Base-by-base conservation (phyloP, 2,329 filamentous ascomycete genomes). In the Cordyceps militaris region DNA sequence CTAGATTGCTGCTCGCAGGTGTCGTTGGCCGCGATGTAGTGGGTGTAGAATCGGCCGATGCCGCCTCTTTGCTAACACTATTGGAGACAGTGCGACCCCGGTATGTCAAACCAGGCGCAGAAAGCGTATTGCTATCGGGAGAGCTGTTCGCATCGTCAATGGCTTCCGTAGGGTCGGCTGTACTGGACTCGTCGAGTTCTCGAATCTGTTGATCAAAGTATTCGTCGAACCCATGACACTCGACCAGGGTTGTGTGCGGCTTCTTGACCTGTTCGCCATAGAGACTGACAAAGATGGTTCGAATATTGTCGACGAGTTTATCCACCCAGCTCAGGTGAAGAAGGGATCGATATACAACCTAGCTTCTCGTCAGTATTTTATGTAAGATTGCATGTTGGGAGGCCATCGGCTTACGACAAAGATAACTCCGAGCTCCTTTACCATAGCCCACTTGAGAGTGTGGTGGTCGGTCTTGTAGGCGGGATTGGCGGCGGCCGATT, bases 291-390 rank as follows among this genome's bases (percentile, higher is more conserved):
- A 97, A 99, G 34, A 99, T 86, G 10, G 89, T 91, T 70, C 87
- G 90, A 66, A 97, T 91, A 67, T 97, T 96, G 68, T 97, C 93
- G 64, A 99, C 85, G 49, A 99, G 86, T 71, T 94, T 91, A 73
- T 99, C 94, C 63, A 97, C 90, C 94, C 95, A 99, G 13, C 89
- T 92, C 9, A 99, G 83, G 72, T 97, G 92, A 30, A 99, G 82
- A 32, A 99, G 84, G 40, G 92, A 97, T 70, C 96, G 89, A 73
- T 99, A 99, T 63, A 99, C 94, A 63, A 93, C 94, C 91, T 96
- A 67, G 47, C 23, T 24, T 7, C 3, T 13, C 7, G 28, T 53
- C 11, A 58, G 48, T 28, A 23, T 42, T 4, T 14, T 8, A 6
- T 14, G 14, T 23, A 7, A 30, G 8, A 26, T 10, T 10, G 4